These are phyloP conservation scores for Puccinia coronata DNA, from an alignment of 1,284 basidiomycete genomes.

Conservation along the genomic window DNA sequence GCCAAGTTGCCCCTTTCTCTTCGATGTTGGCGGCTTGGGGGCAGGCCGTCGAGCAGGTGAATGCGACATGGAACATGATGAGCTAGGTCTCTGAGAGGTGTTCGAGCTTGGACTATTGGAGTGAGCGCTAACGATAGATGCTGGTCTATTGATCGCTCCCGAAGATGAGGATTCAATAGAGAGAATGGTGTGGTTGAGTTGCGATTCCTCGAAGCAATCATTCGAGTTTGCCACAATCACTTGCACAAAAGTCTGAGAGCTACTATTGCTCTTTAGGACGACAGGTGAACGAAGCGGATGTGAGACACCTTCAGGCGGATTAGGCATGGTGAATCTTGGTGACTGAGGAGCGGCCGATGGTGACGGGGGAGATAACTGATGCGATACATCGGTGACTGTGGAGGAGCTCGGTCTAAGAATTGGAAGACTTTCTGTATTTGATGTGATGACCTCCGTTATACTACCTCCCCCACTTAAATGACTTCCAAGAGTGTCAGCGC, in stretches of 20 bases:
- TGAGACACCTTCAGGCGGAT: neutral
- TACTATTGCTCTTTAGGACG: neutral
- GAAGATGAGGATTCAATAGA: neutral
- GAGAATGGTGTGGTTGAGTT: neutral
- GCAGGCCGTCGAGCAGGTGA: constrained; percentile 37
- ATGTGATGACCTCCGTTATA: constrained; percentile 16
- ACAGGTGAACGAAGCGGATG: neutral
- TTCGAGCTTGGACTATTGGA: constrained; percentile 35
- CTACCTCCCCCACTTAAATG: constrained; percentile 27
- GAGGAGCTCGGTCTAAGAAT: neutral
- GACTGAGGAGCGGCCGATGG: neutral
- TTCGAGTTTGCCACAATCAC: neutral
- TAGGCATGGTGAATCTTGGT: neutral
- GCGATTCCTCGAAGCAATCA: constrained; percentile 3
- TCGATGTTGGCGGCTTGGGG: constrained; percentile 21
- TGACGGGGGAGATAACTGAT: neutral
- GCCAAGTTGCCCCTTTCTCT: constrained; percentile 3
- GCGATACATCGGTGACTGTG: neutral
- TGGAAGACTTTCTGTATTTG: constrained; percentile 5
- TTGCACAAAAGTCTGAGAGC: constrained; percentile 5
- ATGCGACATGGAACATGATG: constrained; percentile 31
- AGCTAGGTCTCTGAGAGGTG: neutral
- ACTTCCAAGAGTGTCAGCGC: constrained; percentile 31
- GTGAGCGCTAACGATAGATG: constrained; percentile 13
- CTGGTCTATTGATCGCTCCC: neutral